Percentiles rank a stretch among this genome's conserved stretches.
phyloP scores from a whole-genome alignment of 1,284 basidiomycete species.

The Ustilago nuda region DNA sequence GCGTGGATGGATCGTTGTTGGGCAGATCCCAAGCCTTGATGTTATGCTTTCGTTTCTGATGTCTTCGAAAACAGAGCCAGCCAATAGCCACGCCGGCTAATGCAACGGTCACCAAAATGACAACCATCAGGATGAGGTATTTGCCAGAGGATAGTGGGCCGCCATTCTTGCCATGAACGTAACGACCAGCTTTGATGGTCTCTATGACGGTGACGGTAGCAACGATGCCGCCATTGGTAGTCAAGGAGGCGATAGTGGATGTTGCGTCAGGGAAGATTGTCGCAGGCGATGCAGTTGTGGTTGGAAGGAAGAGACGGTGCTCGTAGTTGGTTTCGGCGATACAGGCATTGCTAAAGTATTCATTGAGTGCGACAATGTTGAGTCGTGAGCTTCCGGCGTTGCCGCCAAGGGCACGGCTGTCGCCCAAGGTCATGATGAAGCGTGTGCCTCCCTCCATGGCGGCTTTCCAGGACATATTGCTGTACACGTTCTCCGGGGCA shows the following conservation, averaged over 20 bases:
- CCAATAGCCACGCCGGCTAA: constrained; percentile 34
- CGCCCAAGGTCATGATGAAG: constrained; percentile 49
- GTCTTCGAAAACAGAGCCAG: constrained; percentile 49
- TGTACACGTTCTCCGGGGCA: not conserved
- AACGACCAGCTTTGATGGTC: constrained; percentile 43
- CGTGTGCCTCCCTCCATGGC: constrained; percentile 42
- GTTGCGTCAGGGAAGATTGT: constrained; percentile 51
- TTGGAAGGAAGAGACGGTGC: constrained; percentile 31
- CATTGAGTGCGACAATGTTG: constrained; percentile 46
- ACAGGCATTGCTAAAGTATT: constrained; percentile 44
- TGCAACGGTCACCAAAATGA: constrained; percentile 27
- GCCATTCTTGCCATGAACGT: constrained; percentile 9
- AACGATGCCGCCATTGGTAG: constrained; percentile 41
- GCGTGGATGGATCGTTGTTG: constrained; percentile 36
- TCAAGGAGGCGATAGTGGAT: constrained; percentile 40
- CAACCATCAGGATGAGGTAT: constrained; percentile 39
- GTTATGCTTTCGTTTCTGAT: constrained; percentile 33
- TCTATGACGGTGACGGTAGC: constrained; percentile 46
- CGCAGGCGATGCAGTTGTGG: constrained; percentile 31
- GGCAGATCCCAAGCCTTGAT: constrained; percentile 49
- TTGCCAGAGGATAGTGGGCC: constrained; percentile 19
- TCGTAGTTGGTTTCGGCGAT: constrained; percentile 9
- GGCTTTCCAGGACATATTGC: constrained; percentile 34
- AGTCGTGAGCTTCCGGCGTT: constrained; percentile 48
- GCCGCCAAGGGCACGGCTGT: constrained; percentile 20